Evolutionary conservation across 2,329 filamentous ascomycete genomes (phyloP).

Genomic region (Diplodia seriata): DNA sequence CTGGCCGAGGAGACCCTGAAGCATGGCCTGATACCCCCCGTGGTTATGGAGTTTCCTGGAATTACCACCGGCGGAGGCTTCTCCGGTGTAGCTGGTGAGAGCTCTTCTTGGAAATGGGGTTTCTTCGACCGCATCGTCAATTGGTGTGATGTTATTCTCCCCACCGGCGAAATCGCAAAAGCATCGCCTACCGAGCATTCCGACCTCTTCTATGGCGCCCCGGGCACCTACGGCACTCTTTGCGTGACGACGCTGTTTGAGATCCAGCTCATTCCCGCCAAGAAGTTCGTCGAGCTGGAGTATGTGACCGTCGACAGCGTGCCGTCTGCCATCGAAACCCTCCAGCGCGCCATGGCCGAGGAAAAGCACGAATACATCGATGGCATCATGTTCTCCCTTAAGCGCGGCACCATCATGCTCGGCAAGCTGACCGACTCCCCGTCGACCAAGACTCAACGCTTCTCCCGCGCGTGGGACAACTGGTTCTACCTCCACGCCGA

Average conservation of each 20-base stretch:
- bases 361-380: constrained; percentile 69
- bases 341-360: constrained; percentile 56
- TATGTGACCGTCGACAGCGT: constrained; percentile 64
- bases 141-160: constrained; percentile 68
- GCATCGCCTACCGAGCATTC: constrained; percentile 56
- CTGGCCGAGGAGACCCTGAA: constrained; percentile 65
- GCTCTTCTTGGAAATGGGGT: constrained; percentile 69
- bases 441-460: constrained; percentile 48
- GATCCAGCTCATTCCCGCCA: constrained; percentile 62
- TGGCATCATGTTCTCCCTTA: constrained; percentile 67
- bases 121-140: constrained; percentile 70
- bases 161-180: constrained; percentile 61
- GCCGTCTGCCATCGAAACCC: constrained; percentile 56
- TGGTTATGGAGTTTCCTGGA: constrained; percentile 75
- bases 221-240: constrained; percentile 66
- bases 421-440: constrained; percentile 63
- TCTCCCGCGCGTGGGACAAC: constrained; percentile 67
- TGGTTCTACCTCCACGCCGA: constrained; percentile 76
- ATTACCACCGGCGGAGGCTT: constrained; percentile 74
- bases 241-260: constrained; percentile 68
- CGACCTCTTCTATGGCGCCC: constrained; percentile 66
- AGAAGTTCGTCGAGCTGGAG: constrained; percentile 65
- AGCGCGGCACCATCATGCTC: constrained; percentile 65
- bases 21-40: constrained; percentile 64
- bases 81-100: constrained; percentile 71